These are phyloP conservation scores for Rosa chinensis DNA, from an alignment of 306 rosid genomes.

Conservation along the genomic window DNA sequence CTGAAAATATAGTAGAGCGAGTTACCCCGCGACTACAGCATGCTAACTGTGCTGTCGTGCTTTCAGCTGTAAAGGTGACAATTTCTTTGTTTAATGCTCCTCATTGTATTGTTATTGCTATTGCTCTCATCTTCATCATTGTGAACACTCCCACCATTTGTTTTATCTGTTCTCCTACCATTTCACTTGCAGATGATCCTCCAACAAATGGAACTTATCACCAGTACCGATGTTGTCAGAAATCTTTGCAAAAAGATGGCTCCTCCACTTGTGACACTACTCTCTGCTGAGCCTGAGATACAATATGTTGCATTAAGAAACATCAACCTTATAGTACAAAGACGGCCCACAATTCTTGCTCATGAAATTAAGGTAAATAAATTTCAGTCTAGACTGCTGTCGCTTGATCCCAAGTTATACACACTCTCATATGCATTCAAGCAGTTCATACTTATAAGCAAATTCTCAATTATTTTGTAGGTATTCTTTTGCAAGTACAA, in stretches of 20 bases:
- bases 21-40: conserved; percentile 98
- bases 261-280: conserved; percentile 98
- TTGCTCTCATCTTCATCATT: conserved; percentile 28
- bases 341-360: conserved; percentile 96
- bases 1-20: conserved; percentile 96
- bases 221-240: conserved; percentile 94
- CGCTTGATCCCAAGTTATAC: conserved; percentile 17
- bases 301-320: conserved; percentile 97
- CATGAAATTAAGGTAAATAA: conserved; percentile 94
- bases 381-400: neutral
- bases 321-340: conserved; percentile 98
- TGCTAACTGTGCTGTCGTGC: conserved; percentile 98
- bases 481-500: conserved; percentile 99
- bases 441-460: neutral
- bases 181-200: conserved; percentile 82
- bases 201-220: conserved; percentile 99
- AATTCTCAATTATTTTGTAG: conserved; percentile 42
- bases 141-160: neutral
- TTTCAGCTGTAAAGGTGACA: conserved; percentile 94
- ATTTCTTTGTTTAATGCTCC: conserved; percentile 16
- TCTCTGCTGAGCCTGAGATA: conserved; percentile 99
- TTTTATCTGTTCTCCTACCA: conserved; percentile 21
- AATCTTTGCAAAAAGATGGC: conserved; percentile 99
- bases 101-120: conserved; percentile 19
- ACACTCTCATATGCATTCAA: conserved; percentile 2